These are phyloP conservation scores for Saccharomycopsis olivae DNA, from an alignment of 805 yeast species.

Conservation along the genomic window DNA sequence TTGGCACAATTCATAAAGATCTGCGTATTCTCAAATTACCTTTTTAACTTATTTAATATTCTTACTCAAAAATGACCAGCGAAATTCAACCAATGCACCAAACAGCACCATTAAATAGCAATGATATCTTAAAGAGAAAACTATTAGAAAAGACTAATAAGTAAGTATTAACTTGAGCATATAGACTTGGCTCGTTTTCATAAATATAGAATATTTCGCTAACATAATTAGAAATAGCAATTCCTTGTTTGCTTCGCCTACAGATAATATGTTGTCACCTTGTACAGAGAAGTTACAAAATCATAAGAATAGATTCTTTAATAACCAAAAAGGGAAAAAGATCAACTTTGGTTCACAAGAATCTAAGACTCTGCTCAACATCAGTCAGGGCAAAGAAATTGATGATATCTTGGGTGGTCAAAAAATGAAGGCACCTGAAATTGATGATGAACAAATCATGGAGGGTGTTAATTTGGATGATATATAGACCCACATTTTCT, in stretches of 20 bases:
- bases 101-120: slow-evolving; percentile 8
- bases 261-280: slow-evolving; percentile 49
- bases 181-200: neutral
- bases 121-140: slow-evolving; percentile 19
- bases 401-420: slow-evolving; percentile 14
- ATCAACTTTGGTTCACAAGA: slow-evolving; percentile 19
- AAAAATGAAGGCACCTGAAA: slow-evolving; percentile 6
- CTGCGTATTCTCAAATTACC: too few relatives aligned
- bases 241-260: slow-evolving; percentile 35
- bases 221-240: too few relatives aligned
- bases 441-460: slow-evolving; percentile 15
- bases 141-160: slow-evolving; percentile 20
- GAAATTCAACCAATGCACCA: slow-evolving; percentile 24
- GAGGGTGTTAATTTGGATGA: slow-evolving; percentile 11
- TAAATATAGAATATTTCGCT: too few relatives aligned
- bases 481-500: slow-evolving; percentile 11
- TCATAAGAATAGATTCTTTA: slow-evolving; percentile 26
- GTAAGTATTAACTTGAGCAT: slow-evolving; percentile 3
- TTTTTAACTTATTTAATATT: too few relatives aligned
- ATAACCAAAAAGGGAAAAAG: slow-evolving; percentile 21
- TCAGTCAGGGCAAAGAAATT: slow-evolving; percentile 1
- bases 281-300: slow-evolving; percentile 44
- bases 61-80: slow-evolving; percentile 17
- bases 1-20: too few relatives aligned
- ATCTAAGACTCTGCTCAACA: too few relatives aligned